These are phyloP conservation scores for Cryptococcus deneoformans DNA, from an alignment of 1,284 basidiomycete genomes.

Conservation along the genomic window DNA sequence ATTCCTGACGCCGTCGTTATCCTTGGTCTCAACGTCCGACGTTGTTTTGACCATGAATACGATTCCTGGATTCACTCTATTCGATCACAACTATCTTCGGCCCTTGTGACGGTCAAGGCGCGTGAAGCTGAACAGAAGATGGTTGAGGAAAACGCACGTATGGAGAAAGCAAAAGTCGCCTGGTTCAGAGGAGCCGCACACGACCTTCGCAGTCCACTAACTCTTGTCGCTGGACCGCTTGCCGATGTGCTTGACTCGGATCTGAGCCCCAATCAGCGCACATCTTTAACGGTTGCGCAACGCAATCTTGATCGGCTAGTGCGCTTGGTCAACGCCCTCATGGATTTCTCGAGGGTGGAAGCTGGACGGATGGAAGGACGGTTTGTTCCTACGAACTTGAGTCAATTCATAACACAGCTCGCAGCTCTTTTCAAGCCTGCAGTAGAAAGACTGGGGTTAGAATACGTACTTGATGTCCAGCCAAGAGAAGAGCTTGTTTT, in stretches of 20 bases:
- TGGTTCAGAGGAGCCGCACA: constrained; percentile 49
- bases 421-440: constrained; percentile 46
- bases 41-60: constrained; percentile 43
- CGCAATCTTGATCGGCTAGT: constrained; percentile 39
- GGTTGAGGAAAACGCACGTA: constrained; percentile 41
- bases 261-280: constrained; percentile 20
- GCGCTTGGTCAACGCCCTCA: constrained; percentile 44
- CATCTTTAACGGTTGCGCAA: constrained; percentile 34
- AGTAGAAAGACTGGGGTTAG: constrained; percentile 30
- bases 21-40: constrained; percentile 47
- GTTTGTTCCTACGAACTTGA: constrained; percentile 45
- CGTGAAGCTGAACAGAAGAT: constrained; percentile 42
- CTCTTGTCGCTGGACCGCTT: constrained; percentile 38
- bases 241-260: constrained; percentile 34
- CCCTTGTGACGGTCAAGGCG: constrained; percentile 37
- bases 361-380: constrained; percentile 40
- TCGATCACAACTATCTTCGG: constrained; percentile 34
- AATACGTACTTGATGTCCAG: constrained; percentile 41
- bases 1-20: constrained; percentile 47
- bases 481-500: constrained; percentile 31
- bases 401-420: constrained; percentile 41
- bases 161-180: constrained; percentile 47
- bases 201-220: constrained; percentile 47
- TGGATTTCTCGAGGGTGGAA: constrained; percentile 47
- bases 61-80: constrained; percentile 37